phyloP scores from a whole-genome alignment of 75 land plant genomes.

The Pinus albicaulis region DNA sequence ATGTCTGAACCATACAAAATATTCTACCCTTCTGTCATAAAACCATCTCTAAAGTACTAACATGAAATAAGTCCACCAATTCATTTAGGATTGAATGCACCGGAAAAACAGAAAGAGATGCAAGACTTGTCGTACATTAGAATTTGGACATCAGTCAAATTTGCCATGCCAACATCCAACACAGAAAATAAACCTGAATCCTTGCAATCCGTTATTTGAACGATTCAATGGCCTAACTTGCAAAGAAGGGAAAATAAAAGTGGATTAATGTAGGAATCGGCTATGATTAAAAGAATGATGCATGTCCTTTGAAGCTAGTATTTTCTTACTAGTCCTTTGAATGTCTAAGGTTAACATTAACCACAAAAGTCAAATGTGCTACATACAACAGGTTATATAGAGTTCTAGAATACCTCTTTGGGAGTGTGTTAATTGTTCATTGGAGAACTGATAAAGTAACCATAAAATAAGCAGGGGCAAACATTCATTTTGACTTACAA shows the following conservation, averaged over 20 bases:
- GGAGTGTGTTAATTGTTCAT: not conserved
- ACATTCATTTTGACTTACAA: not conserved
- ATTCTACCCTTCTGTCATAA: not conserved
- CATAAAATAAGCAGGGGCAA: not conserved
- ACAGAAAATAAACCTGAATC: not conserved
- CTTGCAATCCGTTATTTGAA: not conserved
- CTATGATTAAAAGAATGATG: no score
- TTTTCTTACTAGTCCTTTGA: not conserved
- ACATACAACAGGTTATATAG: not conserved
- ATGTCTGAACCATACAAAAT: conserved; percentile 7
- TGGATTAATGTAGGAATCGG: no score
- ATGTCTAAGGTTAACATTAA: not conserved
- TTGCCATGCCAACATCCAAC: not conserved
- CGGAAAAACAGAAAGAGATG: not conserved
- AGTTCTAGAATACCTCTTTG: not conserved
- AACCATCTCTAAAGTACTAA: not conserved
- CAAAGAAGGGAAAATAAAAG: not conserved
- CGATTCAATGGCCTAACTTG: not conserved
- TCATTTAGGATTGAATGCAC: not conserved
- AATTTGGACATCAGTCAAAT: not conserved
- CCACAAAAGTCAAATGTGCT: not conserved
- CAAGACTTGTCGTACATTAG: not conserved
- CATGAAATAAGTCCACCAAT: not conserved
- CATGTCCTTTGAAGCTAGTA: no score
- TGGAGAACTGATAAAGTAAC: not conserved